Evolutionary conservation across 2,329 filamentous ascomycete species (phyloP).

Genomic region (Neurospora crassa): DNA sequence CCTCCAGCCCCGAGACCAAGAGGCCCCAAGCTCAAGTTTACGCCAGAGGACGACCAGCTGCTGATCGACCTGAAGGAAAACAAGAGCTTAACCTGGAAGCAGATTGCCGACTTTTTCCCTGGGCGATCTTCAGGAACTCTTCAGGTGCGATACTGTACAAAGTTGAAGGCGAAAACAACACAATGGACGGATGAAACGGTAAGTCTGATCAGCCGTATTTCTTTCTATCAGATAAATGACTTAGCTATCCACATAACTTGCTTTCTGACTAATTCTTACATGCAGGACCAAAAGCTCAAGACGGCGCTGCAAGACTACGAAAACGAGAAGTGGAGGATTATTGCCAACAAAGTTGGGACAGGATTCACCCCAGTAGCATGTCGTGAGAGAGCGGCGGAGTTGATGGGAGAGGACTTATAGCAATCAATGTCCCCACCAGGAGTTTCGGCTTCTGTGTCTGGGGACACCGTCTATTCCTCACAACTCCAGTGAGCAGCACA

Average conservation of each 20-base stretch:
- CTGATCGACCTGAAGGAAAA: constrained; percentile 89
- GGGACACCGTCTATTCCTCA: constrained; percentile 36
- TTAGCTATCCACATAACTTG: not conserved
- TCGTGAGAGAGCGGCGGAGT: constrained; percentile 65
- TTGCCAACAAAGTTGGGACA: constrained; percentile 81
- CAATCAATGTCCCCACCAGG: constrained; percentile 45
- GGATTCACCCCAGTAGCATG: constrained; percentile 84
- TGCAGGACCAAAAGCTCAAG: constrained; percentile 66
- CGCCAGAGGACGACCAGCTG: constrained; percentile 79
- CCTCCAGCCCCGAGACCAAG: constrained; percentile 68
- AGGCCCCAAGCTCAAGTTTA: constrained; percentile 89
- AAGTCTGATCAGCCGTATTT: constrained; percentile 25
- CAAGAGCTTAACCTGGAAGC: constrained; percentile 92
- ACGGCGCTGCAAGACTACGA: constrained; percentile 76
- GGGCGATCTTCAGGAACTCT: constrained; percentile 82
- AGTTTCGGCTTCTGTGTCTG: constrained; percentile 33
- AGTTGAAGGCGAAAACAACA: constrained; percentile 86
- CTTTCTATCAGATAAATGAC: not conserved
- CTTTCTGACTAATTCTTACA: constrained; percentile 1
- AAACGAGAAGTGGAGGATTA: constrained; percentile 86
- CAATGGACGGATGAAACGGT: constrained; percentile 93
- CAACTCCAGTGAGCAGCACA: constrained; percentile 15
- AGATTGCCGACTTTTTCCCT: constrained; percentile 94
- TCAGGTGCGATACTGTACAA: constrained; percentile 91
- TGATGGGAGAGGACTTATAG: constrained; percentile 44